Conservation (phyloP, 208 protist species). For the Tritrichomonas musculus region DNA sequence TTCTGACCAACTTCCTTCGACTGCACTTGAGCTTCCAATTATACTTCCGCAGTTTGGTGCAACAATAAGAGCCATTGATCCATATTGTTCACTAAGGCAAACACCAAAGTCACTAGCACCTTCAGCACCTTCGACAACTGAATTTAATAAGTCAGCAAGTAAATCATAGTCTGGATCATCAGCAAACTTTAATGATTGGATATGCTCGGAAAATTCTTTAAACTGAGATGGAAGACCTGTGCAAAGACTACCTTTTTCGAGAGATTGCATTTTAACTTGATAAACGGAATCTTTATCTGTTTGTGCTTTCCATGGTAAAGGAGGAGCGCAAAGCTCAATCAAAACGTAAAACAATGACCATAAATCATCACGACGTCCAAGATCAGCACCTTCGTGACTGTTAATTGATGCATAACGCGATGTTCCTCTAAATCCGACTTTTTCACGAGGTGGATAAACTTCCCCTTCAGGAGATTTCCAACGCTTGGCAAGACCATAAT, state of each 20-base stretch:
- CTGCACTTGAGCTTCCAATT: not conserved
- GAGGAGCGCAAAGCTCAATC: not conserved
- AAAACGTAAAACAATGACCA: slow-evolving; percentile 30
- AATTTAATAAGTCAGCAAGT: too few relatives aligned
- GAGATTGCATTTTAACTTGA: not conserved
- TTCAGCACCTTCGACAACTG: too few relatives aligned
- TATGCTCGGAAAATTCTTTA: not conserved
- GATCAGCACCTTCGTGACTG: not conserved
- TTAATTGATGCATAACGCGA: slow-evolving; percentile 17
- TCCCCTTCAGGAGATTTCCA: not conserved
- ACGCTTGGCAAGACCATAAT: slow-evolving; percentile 22
- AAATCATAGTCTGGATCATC: slow-evolving; percentile 8
- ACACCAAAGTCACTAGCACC: not conserved
- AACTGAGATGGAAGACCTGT: not conserved
- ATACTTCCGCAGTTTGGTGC: not conserved
- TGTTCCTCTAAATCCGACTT: slow-evolving; percentile 18
- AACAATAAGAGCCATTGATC: slow-evolving; percentile 19
- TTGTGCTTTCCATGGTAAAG: slow-evolving; percentile 11
- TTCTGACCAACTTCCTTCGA: not conserved
- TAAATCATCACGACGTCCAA: not conserved
- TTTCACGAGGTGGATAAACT: not conserved
- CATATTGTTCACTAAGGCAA: not conserved
- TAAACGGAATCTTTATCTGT: not conserved
- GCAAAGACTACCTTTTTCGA: not conserved
- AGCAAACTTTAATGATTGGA: not conserved